Evolutionary conservation across 2,329 filamentous ascomycete species (phyloP).

Genomic region (Epichloe sylvatica): DNA sequence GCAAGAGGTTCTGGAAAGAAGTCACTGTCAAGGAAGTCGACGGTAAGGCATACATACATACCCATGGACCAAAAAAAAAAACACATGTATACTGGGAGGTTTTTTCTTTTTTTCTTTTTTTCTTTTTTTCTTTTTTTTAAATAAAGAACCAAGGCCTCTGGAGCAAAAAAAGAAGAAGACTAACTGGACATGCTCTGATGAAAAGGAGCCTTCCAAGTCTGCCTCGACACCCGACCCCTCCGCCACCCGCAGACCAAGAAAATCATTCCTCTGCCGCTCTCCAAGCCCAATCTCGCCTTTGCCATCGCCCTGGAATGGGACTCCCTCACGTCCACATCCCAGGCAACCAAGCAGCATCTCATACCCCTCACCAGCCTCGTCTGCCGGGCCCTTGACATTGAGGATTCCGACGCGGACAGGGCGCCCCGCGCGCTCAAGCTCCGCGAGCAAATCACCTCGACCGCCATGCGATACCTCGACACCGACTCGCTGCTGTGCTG

Average conservation of each 20-base stretch:
- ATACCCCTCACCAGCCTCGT: conserved; percentile 80
- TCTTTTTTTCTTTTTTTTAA: background rate
- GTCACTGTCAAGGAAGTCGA: conserved; percentile 55
- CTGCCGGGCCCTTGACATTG: conserved; percentile 72
- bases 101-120: too few relatives aligned
- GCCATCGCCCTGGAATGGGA: conserved; percentile 93
- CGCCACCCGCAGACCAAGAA: conserved; percentile 62
- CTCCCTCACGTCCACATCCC: conserved; percentile 64
- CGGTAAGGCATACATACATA: conserved; percentile 30
- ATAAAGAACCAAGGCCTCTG: background rate
- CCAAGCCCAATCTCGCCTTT: conserved; percentile 68
- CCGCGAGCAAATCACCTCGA: conserved; percentile 49
- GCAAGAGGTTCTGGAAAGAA: conserved; percentile 81
- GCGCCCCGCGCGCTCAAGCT: conserved; percentile 31
- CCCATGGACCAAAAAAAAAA: background rate
- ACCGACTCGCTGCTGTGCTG: conserved; percentile 91
- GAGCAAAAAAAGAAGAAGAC: background rate
- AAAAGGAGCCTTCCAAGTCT: conserved; percentile 42
- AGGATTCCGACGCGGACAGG: conserved; percentile 42
- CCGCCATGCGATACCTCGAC: conserved; percentile 71
- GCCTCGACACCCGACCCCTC: conserved; percentile 67
- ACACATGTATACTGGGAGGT: too few relatives aligned
- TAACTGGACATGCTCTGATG: background rate
- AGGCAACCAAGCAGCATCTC: conserved; percentile 73
- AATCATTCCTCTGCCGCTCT: conserved; percentile 55